Evolutionary conservation across 768 basidiomycete species (phyloP).

Genomic region (Solioccasus polychromus): DNA sequence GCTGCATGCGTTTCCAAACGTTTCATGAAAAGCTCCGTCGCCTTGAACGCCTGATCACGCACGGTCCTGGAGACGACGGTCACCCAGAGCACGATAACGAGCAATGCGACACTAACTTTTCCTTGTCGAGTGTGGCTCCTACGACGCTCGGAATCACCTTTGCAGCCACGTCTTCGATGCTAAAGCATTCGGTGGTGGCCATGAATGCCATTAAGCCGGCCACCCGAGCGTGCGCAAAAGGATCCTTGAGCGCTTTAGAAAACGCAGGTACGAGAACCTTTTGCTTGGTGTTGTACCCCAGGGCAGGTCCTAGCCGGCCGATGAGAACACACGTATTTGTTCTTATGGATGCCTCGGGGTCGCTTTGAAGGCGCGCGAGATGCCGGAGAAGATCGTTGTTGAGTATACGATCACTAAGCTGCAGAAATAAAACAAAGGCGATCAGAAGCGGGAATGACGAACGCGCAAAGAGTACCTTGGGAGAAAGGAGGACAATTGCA

Average conservation of each 20-base stretch:
- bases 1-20: slow-evolving; percentile 75
- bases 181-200: slow-evolving; percentile 90
- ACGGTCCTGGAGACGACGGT: slow-evolving; percentile 61
- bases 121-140: slow-evolving; percentile 80
- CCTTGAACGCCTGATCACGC: slow-evolving; percentile 94
- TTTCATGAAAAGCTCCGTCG: slow-evolving; percentile 84
- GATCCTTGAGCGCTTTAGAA: slow-evolving; percentile 81
- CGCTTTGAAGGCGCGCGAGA: slow-evolving; percentile 89
- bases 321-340: slow-evolving; percentile 98
- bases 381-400: slow-evolving; percentile 95
- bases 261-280: slow-evolving; percentile 99
- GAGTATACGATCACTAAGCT: slow-evolving; percentile 88
- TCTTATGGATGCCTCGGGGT: slow-evolving; percentile 90
- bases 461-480: slow-evolving; percentile 55
- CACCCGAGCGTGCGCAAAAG: slow-evolving; percentile 89
- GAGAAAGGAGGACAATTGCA: slow-evolving; percentile 77
- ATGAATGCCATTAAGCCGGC: slow-evolving; percentile 95
- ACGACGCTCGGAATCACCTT: slow-evolving; percentile 88
- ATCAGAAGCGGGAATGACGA: background rate
- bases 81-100: background rate
- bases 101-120: slow-evolving; percentile 65
- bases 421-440: background rate
- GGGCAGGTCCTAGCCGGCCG: slow-evolving; percentile 80
- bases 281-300: slow-evolving; percentile 86
- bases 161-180: slow-evolving; percentile 79